phyloP scores from a whole-genome alignment of 1,139 yeast genomes.

The Pneumocystis carinii region DNA sequence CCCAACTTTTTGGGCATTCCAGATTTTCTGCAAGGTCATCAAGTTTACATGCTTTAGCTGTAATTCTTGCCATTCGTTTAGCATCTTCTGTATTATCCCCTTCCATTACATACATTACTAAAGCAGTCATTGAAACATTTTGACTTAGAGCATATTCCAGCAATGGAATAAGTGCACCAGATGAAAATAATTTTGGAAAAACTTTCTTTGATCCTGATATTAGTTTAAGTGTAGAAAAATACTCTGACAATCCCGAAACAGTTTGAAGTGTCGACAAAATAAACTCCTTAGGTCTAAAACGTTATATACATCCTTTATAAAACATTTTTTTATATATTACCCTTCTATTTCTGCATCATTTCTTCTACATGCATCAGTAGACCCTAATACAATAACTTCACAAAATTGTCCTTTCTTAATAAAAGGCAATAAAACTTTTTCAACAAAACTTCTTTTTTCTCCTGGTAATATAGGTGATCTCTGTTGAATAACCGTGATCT shows the following conservation, averaged over 20 bases:
- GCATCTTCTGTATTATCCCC: slow-evolving; percentile 20
- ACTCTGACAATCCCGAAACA: not conserved
- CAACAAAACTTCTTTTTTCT: slow-evolving; percentile 37
- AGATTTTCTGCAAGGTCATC: slow-evolving; percentile 7
- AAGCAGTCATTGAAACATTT: not conserved
- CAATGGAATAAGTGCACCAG: not conserved
- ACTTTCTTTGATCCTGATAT: not conserved
- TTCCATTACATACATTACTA: slow-evolving; percentile 1
- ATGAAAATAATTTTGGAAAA: not conserved
- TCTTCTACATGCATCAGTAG: slow-evolving; percentile 40
- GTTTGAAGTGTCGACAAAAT: not conserved
- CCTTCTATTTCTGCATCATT: slow-evolving; percentile 12
- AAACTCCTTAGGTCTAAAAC: not conserved
- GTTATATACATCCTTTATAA: not conserved
- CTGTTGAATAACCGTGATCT: slow-evolving; percentile 52
- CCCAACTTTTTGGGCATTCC: slow-evolving; percentile 55
- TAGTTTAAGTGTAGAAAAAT: not conserved
- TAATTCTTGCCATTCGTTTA: not conserved
- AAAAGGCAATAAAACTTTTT: slow-evolving; percentile 40
- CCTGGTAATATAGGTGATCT: slow-evolving; percentile 73
- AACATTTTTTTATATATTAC: not conserved
- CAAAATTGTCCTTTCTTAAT: slow-evolving; percentile 29
- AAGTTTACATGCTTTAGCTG: not conserved
- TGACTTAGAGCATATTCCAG: not conserved
- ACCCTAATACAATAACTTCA: slow-evolving; percentile 47